Percentiles rank a stretch among this genome's conserved stretches.
These are phyloP conservation scores for Hyaloperonospora arabidopsidis DNA, from an alignment of 352 stramenopile genomes.

Conservation along the genomic window DNA sequence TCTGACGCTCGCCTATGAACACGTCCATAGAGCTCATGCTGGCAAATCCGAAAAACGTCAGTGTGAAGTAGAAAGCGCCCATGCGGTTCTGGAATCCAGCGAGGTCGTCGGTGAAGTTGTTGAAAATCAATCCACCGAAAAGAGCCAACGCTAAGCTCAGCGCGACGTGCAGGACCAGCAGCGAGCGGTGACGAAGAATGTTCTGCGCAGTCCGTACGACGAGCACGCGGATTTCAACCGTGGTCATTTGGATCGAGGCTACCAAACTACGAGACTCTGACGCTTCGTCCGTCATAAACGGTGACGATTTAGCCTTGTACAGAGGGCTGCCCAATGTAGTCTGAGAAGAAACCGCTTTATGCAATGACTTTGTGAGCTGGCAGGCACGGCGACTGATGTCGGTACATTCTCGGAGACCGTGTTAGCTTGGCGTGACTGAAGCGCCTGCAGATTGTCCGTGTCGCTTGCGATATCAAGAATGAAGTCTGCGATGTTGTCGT, in stretches of 20 bases:
- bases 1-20: constrained; percentile 63
- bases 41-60: constrained; percentile 81
- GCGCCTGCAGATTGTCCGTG: constrained; percentile 46
- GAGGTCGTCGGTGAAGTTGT: constrained; percentile 74
- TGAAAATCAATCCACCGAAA: constrained; percentile 69
- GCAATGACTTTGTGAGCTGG: constrained; percentile 1
- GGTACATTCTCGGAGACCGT: constrained; percentile 11
- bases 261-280: constrained; percentile 23
- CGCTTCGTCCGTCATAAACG: constrained; percentile 45
- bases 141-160: constrained; percentile 54
- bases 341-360: constrained; percentile 16
- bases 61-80: constrained; percentile 77
- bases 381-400: neutral
- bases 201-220: constrained; percentile 63
- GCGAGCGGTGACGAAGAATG: constrained; percentile 60
- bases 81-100: constrained; percentile 83
- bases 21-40: constrained; percentile 82
- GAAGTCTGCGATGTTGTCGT: constrained; percentile 80
- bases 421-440: constrained; percentile 30
- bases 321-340: constrained; percentile 26
- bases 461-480: constrained; percentile 70
- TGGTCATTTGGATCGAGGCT: constrained; percentile 32
- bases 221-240: constrained; percentile 60
- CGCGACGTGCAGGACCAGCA: constrained; percentile 57
- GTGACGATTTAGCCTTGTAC: constrained; percentile 34